A percentile compares a stretch with the other conserved stretches of the same genome.
Conservation (phyloP, 2,329 filamentous ascomycete genomes). For the Rutstroemia sp. region DNA sequence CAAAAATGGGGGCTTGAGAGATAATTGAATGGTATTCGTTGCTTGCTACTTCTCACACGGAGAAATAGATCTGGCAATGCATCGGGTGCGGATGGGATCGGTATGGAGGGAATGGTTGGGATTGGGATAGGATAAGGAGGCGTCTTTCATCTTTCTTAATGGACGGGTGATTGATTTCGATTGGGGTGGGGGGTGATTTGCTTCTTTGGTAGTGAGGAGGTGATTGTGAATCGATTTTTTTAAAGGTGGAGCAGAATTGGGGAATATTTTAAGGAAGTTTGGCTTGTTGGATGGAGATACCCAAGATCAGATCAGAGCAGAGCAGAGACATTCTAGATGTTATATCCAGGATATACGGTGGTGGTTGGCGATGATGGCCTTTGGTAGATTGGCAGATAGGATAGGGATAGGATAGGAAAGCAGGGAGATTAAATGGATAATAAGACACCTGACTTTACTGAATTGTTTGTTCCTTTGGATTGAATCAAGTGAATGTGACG, state of each 20-base stretch:
- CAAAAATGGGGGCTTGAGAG: conserved; percentile 1
- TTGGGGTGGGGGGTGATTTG: neutral
- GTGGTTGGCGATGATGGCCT: neutral
- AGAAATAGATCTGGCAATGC: neutral
- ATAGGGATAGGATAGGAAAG: neutral
- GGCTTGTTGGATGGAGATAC: conserved; percentile 10
- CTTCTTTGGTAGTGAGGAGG: conserved; percentile 1
- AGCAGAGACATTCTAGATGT: neutral
- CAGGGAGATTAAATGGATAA: conserved; percentile 6
- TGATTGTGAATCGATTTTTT: neutral
- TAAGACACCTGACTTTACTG: conserved; percentile 2
- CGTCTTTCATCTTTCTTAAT: neutral
- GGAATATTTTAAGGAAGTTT: neutral
- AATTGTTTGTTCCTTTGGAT: neutral
- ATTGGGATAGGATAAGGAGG: neutral
- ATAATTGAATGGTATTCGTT: conserved; percentile 4
- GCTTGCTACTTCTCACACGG: neutral
- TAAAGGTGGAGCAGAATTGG: neutral
- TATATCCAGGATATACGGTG: neutral
- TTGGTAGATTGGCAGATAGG: neutral
- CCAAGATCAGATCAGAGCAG: conserved; percentile 9
- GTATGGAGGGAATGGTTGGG: neutral
- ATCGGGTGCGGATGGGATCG: neutral
- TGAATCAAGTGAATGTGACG: too few relatives aligned
- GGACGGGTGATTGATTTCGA: neutral